Conservation (phyloP, 2,329 filamentous ascomycete genomes). For the Tolypocladium cylindrosporum region DNA sequence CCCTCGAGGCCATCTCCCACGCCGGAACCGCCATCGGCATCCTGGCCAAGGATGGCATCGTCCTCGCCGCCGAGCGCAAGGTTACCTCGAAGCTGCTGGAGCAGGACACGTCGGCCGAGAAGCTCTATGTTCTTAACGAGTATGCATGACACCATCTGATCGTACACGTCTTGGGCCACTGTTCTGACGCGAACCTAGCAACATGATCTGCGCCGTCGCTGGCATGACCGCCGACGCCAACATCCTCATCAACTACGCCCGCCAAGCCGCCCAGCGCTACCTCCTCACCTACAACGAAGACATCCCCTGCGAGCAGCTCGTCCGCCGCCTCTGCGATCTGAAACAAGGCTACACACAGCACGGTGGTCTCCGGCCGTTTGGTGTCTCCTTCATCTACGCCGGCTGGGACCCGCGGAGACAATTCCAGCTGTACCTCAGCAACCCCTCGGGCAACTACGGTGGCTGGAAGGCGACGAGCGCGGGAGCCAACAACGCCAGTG, state of each 20-base stretch:
- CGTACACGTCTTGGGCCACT: not conserved
- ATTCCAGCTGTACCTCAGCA: constrained; percentile 98
- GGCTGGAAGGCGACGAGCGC: constrained; percentile 99
- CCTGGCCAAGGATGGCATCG: constrained; percentile 95
- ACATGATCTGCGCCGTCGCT: constrained; percentile 99
- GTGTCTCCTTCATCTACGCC: constrained; percentile 98
- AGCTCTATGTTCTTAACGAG: constrained; percentile 99
- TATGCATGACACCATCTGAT: constrained; percentile 32
- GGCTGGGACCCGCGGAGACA: constrained; percentile 93
- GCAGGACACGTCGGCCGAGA: constrained; percentile 98
- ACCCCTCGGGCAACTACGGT: constrained; percentile 96
- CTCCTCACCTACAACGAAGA: constrained; percentile 99
- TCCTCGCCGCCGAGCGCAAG: constrained; percentile 94
- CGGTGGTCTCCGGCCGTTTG: constrained; percentile 93
- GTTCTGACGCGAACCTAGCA: constrained; percentile 44
- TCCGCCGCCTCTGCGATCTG: constrained; percentile 89
- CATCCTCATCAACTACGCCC: constrained; percentile 99
- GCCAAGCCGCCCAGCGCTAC: constrained; percentile 92
- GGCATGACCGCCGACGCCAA: constrained; percentile 99
- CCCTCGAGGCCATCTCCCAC: constrained; percentile 95
- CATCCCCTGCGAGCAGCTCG: constrained; percentile 97
- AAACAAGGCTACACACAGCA: constrained; percentile 99
- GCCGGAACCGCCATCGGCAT: constrained; percentile 95
- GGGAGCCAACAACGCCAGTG: constrained; percentile 95
- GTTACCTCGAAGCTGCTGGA: constrained; percentile 98